Base-by-base conservation (phyloP, 768 basidiomycete species). In the Inosperma sp. region DNA sequence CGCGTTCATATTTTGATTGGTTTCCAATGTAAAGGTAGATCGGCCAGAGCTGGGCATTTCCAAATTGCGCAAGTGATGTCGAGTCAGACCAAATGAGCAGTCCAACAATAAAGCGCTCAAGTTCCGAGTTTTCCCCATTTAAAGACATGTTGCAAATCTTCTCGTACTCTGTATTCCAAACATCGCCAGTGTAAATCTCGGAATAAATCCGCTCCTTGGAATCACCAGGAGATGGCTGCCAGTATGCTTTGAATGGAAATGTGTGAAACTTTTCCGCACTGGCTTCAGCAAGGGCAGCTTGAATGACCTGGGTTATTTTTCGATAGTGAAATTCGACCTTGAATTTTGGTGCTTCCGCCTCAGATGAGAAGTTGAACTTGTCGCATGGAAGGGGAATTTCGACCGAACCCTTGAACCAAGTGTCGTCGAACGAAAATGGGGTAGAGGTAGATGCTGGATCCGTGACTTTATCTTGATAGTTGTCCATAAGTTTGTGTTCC, bases 11-110 rank as follows among this genome's bases (percentile, higher is more conserved):
- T 53, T 78, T 77, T 1, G 74, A 75, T 14, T 60, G 55, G 41
- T 70, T 70, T 1, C 71, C 72, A 27, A 72, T 62, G 30, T 60
- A 68, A 7, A 72, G 31, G 42, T 77, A 78, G 0, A 71, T 47
- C 0, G 74, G 76, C 75, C 72, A 77, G 2, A 69, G 53, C 10
- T 54, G 51, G 0, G 68, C 65, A 13, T 52, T 65, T 1, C 72
- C 69, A 53, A 73, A 66, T 50, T 36, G 44, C 3, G 61, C 39
- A 5, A 63, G 46, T n/a, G 56, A 57, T 2, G 61, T 64, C 21
- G 59, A 27, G 39, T 64, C 61, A 1, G 62, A 62, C 51, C 53
- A 60, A 13, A 55, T 21, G 48, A 62, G 49, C 1, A 63, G 16
- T 0, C 44, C 55, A 9, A 56, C 52, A 3, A 61, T 58, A 10